Evolutionary conservation across 2,329 filamentous ascomycete genomes (phyloP).

Genomic region (Lecanosticta acicola): DNA sequence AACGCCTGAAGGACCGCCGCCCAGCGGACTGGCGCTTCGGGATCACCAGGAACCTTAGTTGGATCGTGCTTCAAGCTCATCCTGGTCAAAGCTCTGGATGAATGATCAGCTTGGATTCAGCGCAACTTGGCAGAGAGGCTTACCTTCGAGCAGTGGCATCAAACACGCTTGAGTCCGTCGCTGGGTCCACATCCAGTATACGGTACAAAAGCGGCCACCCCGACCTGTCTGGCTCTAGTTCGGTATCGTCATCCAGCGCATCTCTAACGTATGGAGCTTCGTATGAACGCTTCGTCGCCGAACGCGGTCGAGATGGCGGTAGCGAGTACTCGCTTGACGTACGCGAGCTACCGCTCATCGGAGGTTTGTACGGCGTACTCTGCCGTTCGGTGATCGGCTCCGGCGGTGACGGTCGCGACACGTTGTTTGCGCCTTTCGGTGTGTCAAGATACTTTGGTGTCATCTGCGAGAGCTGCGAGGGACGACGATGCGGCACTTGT

Average conservation of each 20-base stretch:
- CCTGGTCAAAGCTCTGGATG: conserved; percentile 14
- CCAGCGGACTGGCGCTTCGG: conserved; percentile 22
- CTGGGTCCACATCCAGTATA: conserved; percentile 24
- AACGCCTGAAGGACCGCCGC: conserved; percentile 22
- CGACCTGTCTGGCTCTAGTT: conserved; percentile 6
- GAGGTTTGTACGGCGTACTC: not conserved
- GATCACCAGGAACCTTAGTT: conserved; percentile 19
- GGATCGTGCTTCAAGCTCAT: conserved; percentile 20
- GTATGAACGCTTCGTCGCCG: not conserved
- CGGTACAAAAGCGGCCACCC: conserved; percentile 24
- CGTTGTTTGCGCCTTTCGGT: not conserved
- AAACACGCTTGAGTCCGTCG: conserved; percentile 12
- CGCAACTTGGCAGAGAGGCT: not conserved
- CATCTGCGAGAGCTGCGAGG: not conserved
- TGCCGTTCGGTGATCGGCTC: not conserved
- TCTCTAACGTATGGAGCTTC: not conserved
- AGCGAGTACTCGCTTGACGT: not conserved
- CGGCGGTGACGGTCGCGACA: not conserved
- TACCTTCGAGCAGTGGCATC: conserved; percentile 16
- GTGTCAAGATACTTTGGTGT: not conserved
- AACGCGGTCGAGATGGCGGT: not conserved
- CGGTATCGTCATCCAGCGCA: not conserved
- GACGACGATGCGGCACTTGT: not conserved
- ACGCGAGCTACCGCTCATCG: conserved; percentile 55
- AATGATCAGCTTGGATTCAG: conserved; percentile 7